Conservation (phyloP, 805 yeast species). For the Lipomyces yamadae region DNA sequence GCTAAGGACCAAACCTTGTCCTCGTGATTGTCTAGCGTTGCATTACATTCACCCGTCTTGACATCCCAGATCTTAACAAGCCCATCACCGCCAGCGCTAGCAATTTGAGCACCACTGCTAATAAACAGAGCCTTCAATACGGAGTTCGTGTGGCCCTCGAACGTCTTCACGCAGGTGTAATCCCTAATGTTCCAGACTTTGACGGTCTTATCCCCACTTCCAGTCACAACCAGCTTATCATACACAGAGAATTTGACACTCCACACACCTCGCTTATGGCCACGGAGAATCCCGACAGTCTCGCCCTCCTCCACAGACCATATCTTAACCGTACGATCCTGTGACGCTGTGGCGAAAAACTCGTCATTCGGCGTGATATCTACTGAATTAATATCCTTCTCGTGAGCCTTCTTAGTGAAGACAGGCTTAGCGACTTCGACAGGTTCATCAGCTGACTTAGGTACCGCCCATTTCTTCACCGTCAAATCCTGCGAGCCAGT, state of each 20-base stretch:
- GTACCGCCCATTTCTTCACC: conserved; percentile 81
- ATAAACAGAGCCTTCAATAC: conserved; percentile 81
- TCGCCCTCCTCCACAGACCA: conserved; percentile 92
- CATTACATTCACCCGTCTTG: conserved; percentile 73
- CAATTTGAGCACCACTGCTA: conserved; percentile 67
- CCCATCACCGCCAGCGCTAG: conserved; percentile 90
- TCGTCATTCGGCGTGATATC: conserved; percentile 92
- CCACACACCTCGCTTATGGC: conserved; percentile 96
- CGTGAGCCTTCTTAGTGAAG: conserved; percentile 94
- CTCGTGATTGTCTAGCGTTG: conserved; percentile 87
- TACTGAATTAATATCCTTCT: conserved; percentile 88
- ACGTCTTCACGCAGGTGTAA: conserved; percentile 74
- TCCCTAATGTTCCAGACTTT: conserved; percentile 87
- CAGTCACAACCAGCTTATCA: conserved; percentile 77
- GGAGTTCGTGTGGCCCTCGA: conserved; percentile 94
- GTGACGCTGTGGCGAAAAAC: conserved; percentile 88
- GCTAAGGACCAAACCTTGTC: conserved; percentile 94
- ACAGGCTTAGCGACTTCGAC: conserved; percentile 57
- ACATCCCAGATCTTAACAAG: conserved; percentile 88
- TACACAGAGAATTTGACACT: conserved; percentile 80
- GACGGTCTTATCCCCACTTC: conserved; percentile 91
- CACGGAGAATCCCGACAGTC: conserved; percentile 77
- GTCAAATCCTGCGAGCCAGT: conserved; percentile 87
- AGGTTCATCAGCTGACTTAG: conserved; percentile 42
- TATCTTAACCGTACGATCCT: conserved; percentile 86